Evolutionary conservation across 2,329 filamentous ascomycete species (phyloP), one percentile per base, ranked within the genome.

Genomic region (Fusarium scirpi): DNA sequence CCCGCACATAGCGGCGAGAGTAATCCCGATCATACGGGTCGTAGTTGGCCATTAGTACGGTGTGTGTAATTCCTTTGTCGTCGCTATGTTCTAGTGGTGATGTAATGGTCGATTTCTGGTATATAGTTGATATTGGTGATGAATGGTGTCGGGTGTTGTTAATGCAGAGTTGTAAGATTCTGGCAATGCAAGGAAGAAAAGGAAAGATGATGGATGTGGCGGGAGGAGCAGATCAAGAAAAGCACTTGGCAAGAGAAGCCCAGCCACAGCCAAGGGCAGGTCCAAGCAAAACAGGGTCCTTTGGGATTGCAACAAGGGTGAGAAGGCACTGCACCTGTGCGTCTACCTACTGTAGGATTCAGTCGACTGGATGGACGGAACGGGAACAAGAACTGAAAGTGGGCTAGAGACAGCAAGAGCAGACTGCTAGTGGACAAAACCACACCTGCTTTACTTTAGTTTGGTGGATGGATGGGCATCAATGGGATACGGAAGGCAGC

Each of bases 21-120:
- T 85, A 82, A 56, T 87, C 83, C 73, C 79, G 80, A 46, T 88
- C 86, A 75, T 88, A 87, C 52, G 81, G 79, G 75, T 89, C 86
- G 83, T 89, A 89, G 72, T 82, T 81, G 68, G 81, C 77, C 80
- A 82, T 83, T 58, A 58, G 63, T 47, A 52, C 49, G 45, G 22
- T 48, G 20, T 71, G 51, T 25, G 51, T 49, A 32, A 25, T 64
- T 38, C 12, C n/a, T 56, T 58, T 62, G 15, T 32, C 55, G 22
- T 59, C 27, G 45, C 41, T 65, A 55, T 49, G n/a, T 20, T 45
- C 43, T 46, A 51, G 43, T 34, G 44, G 41, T 51, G 38, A 25
- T 54, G 46, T 55, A 43, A 54, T 53, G 18, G 29, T 38, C 46
- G 45, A 47, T 25, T 48, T 55, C 41, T 49, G 38, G 10, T 55